Conservation (phyloP, 805 yeast species). For the Sungouiella blattae region DNA sequence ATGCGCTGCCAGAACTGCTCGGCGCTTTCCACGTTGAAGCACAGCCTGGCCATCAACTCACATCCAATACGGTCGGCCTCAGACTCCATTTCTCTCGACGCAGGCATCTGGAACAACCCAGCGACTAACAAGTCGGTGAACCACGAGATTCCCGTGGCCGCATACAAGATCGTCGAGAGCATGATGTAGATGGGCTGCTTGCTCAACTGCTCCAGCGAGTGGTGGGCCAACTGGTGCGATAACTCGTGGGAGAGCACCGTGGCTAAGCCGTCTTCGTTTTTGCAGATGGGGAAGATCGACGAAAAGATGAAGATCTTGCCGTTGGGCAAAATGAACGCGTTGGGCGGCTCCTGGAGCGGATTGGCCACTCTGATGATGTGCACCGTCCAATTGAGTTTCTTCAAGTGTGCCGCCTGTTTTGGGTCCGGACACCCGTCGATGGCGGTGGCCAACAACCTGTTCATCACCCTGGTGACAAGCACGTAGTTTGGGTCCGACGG, state of each 20-base stretch:
- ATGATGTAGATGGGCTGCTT: constrained; percentile 67
- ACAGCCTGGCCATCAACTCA: constrained; percentile 86
- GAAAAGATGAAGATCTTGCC: constrained; percentile 92
- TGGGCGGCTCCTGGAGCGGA: constrained; percentile 74
- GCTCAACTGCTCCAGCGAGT: constrained; percentile 79
- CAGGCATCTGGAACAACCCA: constrained; percentile 69
- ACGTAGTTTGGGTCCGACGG: constrained; percentile 54
- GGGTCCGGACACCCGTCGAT: constrained; percentile 29
- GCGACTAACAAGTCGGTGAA: constrained; percentile 52
- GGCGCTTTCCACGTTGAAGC: constrained; percentile 77
- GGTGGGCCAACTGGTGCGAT: constrained; percentile 92
- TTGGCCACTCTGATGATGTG: constrained; percentile 59
- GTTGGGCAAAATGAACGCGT: constrained; percentile 94
- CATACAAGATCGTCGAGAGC: constrained; percentile 49
- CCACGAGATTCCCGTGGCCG: constrained; percentile 56
- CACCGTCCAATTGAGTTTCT: constrained; percentile 64
- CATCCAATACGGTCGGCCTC: constrained; percentile 96
- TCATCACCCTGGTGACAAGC: constrained; percentile 60
- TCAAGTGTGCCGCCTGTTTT: constrained; percentile 33
- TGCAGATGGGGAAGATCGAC: constrained; percentile 72
- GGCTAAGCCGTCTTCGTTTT: constrained; percentile 88
- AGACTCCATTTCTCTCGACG: constrained; percentile 89
- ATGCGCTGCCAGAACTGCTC: constrained; percentile 80
- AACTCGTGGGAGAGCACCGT: constrained; percentile 91
- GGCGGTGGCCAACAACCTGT: constrained; percentile 59